Conservation (phyloP, 2,329 filamentous ascomycete species). For the Parasarocladium wereldwijsianum region DNA sequence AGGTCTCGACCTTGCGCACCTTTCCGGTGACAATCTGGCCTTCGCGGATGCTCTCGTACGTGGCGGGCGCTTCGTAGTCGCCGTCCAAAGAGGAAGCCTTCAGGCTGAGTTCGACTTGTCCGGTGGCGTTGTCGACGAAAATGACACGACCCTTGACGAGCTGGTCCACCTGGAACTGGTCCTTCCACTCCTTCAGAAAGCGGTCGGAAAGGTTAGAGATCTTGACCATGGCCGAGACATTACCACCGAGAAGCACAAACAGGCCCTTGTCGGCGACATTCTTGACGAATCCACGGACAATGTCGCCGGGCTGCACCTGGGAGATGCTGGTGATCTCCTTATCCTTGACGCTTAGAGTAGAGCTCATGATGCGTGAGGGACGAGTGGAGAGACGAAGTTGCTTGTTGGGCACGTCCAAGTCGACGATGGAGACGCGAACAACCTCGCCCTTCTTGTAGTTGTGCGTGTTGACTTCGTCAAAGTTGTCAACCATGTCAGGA, state of each 20-base stretch:
- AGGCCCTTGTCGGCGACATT: slow-evolving; percentile 80
- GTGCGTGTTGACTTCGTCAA: slow-evolving; percentile 60
- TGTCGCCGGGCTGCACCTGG: slow-evolving; percentile 62
- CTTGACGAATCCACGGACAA: slow-evolving; percentile 85
- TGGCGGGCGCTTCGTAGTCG: slow-evolving; percentile 59
- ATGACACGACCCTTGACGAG: slow-evolving; percentile 79
- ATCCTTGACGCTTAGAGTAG: slow-evolving; percentile 66
- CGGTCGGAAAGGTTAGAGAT: slow-evolving; percentile 81
- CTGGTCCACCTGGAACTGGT: slow-evolving; percentile 74
- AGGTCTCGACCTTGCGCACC: slow-evolving; percentile 86
- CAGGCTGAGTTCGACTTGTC: slow-evolving; percentile 71
- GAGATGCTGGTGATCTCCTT: slow-evolving; percentile 56
- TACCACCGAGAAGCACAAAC: slow-evolving; percentile 71
- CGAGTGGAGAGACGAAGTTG: slow-evolving; percentile 67
- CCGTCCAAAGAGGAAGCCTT: slow-evolving; percentile 75
- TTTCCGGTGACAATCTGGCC: slow-evolving; percentile 81
- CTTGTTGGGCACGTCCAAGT: slow-evolving; percentile 74
- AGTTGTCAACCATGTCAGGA: slow-evolving; percentile 77
- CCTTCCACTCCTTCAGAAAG: slow-evolving; percentile 93
- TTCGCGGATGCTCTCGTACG: slow-evolving; percentile 59
- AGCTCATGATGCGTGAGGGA: slow-evolving; percentile 80
- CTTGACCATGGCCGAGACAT: slow-evolving; percentile 68
- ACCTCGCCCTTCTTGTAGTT: slow-evolving; percentile 73
- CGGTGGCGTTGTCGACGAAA: slow-evolving; percentile 49
- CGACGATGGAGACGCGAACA: slow-evolving; percentile 71